Conservation (phyloP, 78 protist genomes). For the Mastigamoeba balamuthi region DNA sequence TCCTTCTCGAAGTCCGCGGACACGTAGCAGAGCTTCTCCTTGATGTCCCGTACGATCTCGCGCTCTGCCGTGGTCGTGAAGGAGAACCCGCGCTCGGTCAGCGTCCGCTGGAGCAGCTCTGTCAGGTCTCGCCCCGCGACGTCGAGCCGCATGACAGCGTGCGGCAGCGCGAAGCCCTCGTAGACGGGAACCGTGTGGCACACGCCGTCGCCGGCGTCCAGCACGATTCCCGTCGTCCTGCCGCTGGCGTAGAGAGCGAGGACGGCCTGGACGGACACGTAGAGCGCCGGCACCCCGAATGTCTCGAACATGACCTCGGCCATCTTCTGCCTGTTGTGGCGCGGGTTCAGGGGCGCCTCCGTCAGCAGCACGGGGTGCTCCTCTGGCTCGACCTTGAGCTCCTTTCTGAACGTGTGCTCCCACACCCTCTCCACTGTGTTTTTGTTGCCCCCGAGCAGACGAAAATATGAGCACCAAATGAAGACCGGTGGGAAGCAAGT, state of each 20-base stretch:
- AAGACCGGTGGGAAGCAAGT: neutral
- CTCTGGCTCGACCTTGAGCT: constrained; percentile 82
- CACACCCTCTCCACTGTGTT: constrained; percentile 80
- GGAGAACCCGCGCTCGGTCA: constrained; percentile 83
- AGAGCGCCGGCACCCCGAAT: constrained; percentile 78
- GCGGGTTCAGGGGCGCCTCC: constrained; percentile 91
- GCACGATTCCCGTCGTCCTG: constrained; percentile 78
- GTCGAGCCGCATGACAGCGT: constrained; percentile 72
- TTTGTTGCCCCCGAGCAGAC: no score
- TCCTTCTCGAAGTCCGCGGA: constrained; percentile 55
- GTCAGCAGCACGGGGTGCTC: constrained; percentile 88
- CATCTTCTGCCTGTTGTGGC: constrained; percentile 81
- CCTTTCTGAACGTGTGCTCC: constrained; percentile 87
- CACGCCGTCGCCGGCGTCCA: constrained; percentile 90
- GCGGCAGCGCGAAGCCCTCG: constrained; percentile 79
- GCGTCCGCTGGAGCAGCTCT: constrained; percentile 55
- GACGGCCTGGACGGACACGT: constrained; percentile 61
- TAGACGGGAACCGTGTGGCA: constrained; percentile 86
- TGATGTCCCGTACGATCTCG: constrained; percentile 67
- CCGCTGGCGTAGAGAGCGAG: constrained; percentile 67
- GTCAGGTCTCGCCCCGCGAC: constrained; percentile 85
- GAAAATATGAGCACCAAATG: no score
- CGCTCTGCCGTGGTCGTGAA: constrained; percentile 84
- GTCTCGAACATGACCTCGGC: constrained; percentile 89
- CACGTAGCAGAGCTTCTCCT: constrained; percentile 58